These are phyloP conservation scores for Brassica cretica DNA, from an alignment of 345 rosid species.

Conservation along the genomic window DNA sequence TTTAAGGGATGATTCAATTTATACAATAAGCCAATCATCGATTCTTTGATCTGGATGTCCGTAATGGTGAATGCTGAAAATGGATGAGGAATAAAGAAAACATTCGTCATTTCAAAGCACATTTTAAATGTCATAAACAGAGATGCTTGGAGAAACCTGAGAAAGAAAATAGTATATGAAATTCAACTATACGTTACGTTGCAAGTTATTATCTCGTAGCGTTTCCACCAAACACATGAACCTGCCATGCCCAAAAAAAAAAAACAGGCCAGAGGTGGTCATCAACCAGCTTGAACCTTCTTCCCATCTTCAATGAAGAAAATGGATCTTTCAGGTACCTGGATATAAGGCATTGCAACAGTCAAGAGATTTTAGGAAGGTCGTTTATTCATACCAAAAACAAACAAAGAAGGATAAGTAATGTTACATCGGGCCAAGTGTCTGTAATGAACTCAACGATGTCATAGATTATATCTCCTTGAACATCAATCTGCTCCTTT, in stretches of 20 bases:
- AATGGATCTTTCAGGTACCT: slow-evolving; percentile 87
- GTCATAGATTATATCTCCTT: slow-evolving; percentile 91
- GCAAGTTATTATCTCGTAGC: slow-evolving; percentile 13
- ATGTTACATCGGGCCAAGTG: slow-evolving; percentile 83
- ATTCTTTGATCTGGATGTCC: neutral
- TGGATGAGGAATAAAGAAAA: neutral
- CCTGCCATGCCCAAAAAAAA: slow-evolving; percentile 27
- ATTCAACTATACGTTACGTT: slow-evolving; percentile 30
- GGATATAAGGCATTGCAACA: slow-evolving; percentile 4
- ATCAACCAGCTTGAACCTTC: slow-evolving; percentile 80
- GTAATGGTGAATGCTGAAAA: neutral
- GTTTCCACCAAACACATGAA: slow-evolving; percentile 26
- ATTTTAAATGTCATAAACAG: slow-evolving; percentile 10
- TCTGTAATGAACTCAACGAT: slow-evolving; percentile 83
- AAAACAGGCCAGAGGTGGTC: neutral
- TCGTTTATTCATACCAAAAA: neutral
- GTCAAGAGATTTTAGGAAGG: neutral
- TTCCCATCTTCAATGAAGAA: slow-evolving; percentile 91
- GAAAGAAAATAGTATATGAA: slow-evolving; percentile 22
- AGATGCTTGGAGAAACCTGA: slow-evolving; percentile 12
- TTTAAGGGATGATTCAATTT: neutral
- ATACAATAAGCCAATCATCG: neutral
- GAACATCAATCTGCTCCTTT: slow-evolving; percentile 96
- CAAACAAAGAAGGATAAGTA: slow-evolving; percentile 10
- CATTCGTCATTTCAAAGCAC: neutral